Base-by-base conservation (phyloP, 768 basidiomycete species). In the Xerocomellus amylosporus region DNA sequence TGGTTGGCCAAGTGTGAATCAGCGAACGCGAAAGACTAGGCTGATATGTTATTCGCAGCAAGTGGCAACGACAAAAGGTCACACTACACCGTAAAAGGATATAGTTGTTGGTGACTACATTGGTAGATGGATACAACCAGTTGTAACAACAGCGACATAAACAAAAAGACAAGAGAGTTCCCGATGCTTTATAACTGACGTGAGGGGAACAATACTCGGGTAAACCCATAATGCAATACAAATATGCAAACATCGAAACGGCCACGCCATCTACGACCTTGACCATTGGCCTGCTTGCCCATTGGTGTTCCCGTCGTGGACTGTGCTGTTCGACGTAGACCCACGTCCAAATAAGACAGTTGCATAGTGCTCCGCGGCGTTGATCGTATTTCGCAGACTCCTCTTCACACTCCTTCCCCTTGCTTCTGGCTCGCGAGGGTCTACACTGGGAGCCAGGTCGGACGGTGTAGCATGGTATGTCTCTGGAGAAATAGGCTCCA, bases 351-450 rank as follows among this genome's bases (percentile, higher is more conserved):
- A 87, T 34, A 87, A 70, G 56, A 88, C 78, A 6, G 82, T 82
- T 5, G 85, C 83, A 64, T 85, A 86, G 51, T 85, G 82, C 63
- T 89, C 87, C 12, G 88, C 87, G 34, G 81, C 84, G 51, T 77
- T 82, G 42, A 90, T 68, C 14, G 87, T 88, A 54, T 79, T 87
- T 46, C 88, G 79, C 47, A 89, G 60, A 59, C 81, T 84, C 56
- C 83, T 76, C 67, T 81, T 87, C 36, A 85, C 83, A 60, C 79
- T 85, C 59, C 85, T 71, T 26, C 83, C 84, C 53, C 83, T 73
- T 38, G 68, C 74, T 55, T 79, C 83, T 31, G 69, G 71, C 42
- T 63, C 71, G 50, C 62, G 73, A 53, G 52, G 65, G 33, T 65
- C 71, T 51, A 53, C 54, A n/a, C 58, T 57, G 37, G 65, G 61